A percentile compares a stretch with the other conserved stretches of the same genome.
Conservation (phyloP, 140 eudicot species). For the Flaveria floridana region DNA sequence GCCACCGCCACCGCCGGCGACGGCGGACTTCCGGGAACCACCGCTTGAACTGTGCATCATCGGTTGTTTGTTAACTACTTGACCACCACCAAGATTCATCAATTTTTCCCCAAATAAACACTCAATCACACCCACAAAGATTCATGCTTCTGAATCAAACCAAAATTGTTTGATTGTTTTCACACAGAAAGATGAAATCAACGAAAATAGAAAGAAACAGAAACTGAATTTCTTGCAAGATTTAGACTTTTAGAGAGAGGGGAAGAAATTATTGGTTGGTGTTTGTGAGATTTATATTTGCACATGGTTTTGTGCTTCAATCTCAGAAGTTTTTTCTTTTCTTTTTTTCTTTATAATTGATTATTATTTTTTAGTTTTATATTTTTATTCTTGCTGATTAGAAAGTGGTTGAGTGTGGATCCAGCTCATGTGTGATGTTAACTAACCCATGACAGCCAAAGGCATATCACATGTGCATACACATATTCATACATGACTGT, state of each 20-base stretch:
- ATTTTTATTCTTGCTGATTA: conserved; percentile 40
- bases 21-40: conserved; percentile 43
- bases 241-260: conserved; percentile 28
- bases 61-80: conserved; percentile 34
- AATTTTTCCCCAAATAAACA: conserved; percentile 30
- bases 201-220: conserved; percentile 21
- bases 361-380: conserved; percentile 1
- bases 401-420: conserved; percentile 86
- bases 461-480: conserved; percentile 35
- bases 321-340: conserved; percentile 27
- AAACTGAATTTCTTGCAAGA: conserved; percentile 27
- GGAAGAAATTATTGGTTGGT: conserved; percentile 34
- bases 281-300: conserved; percentile 42
- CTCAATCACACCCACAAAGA: conserved; percentile 24
- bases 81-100: conserved; percentile 58
- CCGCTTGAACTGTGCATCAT: conserved; percentile 35
- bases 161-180: conserved; percentile 25
- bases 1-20: conserved; percentile 43
- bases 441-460: conserved; percentile 75
- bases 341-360: neutral
- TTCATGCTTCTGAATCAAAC: conserved; percentile 31
- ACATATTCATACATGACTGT: conserved; percentile 1
- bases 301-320: conserved; percentile 51
- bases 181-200: conserved; percentile 21
- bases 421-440: conserved; percentile 83